Conservation (phyloP, 192 early-diverging fungal genomes). For the Geranomyces michiganensis region DNA sequence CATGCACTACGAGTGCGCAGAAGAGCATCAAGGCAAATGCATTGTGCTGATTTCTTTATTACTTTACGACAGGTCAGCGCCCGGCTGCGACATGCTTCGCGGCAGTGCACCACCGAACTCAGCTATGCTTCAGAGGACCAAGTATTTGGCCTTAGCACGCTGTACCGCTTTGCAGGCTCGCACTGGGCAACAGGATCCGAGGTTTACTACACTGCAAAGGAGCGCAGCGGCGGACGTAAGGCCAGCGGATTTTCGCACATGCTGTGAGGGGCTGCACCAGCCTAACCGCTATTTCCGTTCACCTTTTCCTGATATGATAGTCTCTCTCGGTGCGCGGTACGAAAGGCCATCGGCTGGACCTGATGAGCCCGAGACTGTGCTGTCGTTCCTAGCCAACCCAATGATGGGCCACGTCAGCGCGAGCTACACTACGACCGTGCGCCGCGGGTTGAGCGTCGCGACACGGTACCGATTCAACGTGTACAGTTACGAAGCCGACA, state of each 20-base stretch:
- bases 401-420: constrained; percentile 91
- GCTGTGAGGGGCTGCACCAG: not conserved
- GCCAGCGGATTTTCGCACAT: too few relatives aligned
- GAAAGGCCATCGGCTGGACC: constrained; percentile 35
- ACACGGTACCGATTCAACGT: constrained; percentile 90
- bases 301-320: constrained; percentile 15
- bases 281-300: constrained; percentile 11
- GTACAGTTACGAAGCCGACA: constrained; percentile 88
- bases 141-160: constrained; percentile 78
- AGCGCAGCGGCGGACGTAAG: constrained; percentile 87
- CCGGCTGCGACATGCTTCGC: constrained; percentile 72
- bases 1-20: too few relatives aligned
- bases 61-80: constrained; percentile 61
- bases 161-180: constrained; percentile 67
- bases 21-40: too few relatives aligned
- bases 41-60: too few relatives aligned
- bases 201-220: constrained; percentile 61
- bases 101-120: constrained; percentile 74
- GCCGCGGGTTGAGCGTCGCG: constrained; percentile 68
- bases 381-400: constrained; percentile 83
- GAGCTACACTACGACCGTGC: constrained; percentile 80
- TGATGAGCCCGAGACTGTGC: constrained; percentile 49
- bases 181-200: constrained; percentile 55
- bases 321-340: constrained; percentile 40
- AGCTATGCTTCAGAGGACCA: constrained; percentile 77